Evolutionary conservation across 495 filamentous ascomycete genomes (phyloP).

Genomic region (Xylaria nigripes): DNA sequence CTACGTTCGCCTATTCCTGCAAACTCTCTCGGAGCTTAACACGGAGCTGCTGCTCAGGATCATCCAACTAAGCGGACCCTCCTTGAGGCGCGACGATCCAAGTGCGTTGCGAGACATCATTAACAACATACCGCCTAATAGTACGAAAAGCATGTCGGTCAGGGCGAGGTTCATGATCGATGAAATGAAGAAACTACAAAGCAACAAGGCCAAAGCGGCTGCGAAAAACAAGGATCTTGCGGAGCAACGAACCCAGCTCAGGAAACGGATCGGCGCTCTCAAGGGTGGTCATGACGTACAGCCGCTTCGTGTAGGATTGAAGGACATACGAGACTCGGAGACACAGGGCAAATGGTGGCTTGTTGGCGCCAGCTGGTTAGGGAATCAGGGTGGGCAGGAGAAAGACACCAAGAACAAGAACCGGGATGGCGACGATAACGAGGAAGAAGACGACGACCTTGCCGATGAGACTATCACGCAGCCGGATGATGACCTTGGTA

Average conservation of each 20-base stretch:
- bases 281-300: conserved; percentile 32
- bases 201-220: conserved; percentile 78
- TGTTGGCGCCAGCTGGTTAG: conserved; percentile 79
- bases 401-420: conserved; percentile 20
- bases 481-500: conserved; percentile 45
- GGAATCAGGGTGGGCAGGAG: conserved; percentile 33
- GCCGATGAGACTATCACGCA: conserved; percentile 25
- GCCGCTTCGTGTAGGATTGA: conserved; percentile 69
- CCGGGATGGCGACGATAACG: conserved; percentile 9
- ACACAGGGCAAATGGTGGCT: conserved; percentile 98
- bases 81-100: conserved; percentile 85
- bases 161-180: conserved; percentile 98
- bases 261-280: conserved; percentile 21
- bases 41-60: conserved; percentile 84
- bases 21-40: conserved; percentile 73
- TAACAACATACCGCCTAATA: conserved; percentile 61
- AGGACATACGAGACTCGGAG: conserved; percentile 71
- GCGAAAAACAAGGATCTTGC: conserved; percentile 28
- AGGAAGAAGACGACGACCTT: conserved; percentile 20
- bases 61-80: conserved; percentile 68
- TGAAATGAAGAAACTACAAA: conserved; percentile 86
- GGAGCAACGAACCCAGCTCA: conserved; percentile 20
- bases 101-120: conserved; percentile 89
- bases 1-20: conserved; percentile 70
- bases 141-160: conserved; percentile 65